A percentile compares a stretch with the other conserved stretches of the same genome.
Evolutionary conservation across 1,139 yeast species (phyloP).

Genomic region (Saccharomyces hybrid): DNA sequence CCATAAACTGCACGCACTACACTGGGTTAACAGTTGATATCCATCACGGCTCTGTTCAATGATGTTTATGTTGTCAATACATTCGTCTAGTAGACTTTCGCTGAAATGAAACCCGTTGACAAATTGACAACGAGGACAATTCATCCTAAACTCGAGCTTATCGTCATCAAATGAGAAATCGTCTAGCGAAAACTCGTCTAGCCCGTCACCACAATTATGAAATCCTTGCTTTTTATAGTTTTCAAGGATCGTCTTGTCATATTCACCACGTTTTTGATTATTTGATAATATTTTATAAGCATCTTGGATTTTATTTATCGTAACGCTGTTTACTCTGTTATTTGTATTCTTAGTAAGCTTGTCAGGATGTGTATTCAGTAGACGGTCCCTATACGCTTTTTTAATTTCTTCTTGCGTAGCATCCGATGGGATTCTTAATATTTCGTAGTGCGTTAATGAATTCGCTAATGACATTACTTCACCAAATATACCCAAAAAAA

Average conservation of each 20-base stretch:
- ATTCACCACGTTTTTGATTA: slow-evolving; percentile 34
- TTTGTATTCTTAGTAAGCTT: slow-evolving; percentile 34
- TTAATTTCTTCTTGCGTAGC: slow-evolving; percentile 43
- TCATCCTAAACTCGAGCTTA: slow-evolving; percentile 32
- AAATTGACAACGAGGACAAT: slow-evolving; percentile 70
- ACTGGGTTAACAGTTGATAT: slow-evolving; percentile 65
- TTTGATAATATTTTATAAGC: slow-evolving; percentile 55
- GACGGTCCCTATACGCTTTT: slow-evolving; percentile 50
- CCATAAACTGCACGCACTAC: slow-evolving; percentile 80
- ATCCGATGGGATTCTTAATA: slow-evolving; percentile 41
- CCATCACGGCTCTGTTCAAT: slow-evolving; percentile 41
- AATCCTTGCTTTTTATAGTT: slow-evolving; percentile 42
- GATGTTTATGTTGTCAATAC: slow-evolving; percentile 50
- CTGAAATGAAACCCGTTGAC: slow-evolving; percentile 47
- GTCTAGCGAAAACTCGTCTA: slow-evolving; percentile 57
- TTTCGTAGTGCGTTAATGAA: slow-evolving; percentile 38
- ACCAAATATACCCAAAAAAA: no score
- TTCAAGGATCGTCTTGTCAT: slow-evolving; percentile 42
- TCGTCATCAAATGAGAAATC: slow-evolving; percentile 40
- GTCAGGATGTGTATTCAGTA: slow-evolving; percentile 73
- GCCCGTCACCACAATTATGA: slow-evolving; percentile 52
- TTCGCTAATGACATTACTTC: neutral
- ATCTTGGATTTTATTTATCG: slow-evolving; percentile 41
- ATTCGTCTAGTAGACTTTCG: slow-evolving; percentile 51
- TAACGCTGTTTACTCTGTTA: slow-evolving; percentile 9